phyloP scores from a whole-genome alignment of 73 alveolate genomes.

The Chromera velia region DNA sequence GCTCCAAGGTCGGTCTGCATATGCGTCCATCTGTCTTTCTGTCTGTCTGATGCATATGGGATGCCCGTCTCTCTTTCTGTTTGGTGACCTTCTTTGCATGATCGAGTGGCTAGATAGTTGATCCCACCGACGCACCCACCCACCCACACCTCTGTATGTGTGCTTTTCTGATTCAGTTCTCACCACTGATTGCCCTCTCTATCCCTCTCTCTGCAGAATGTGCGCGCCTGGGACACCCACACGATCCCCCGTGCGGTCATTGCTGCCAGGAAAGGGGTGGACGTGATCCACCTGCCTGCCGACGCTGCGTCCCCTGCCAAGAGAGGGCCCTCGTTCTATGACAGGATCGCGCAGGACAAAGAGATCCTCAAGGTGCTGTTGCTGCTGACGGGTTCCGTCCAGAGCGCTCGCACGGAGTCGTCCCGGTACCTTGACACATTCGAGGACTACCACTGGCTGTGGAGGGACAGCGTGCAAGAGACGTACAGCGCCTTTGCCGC shows the following conservation, averaged over 20 bases:
- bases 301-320: constrained; percentile 46
- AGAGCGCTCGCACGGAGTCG: constrained; percentile 77
- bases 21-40: too few species aligned
- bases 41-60: too few species aligned
- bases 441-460: constrained; percentile 92
- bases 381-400: constrained; percentile 96
- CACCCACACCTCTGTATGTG: too few species aligned
- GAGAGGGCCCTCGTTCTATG: constrained; percentile 95
- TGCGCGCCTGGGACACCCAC: not conserved
- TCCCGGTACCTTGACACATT: constrained; percentile 80
- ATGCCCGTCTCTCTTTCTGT: too few species aligned
- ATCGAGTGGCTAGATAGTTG: too few species aligned
- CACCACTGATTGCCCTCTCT: too few species aligned
- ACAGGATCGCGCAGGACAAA: constrained; percentile 97
- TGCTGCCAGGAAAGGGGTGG: constrained; percentile 42
- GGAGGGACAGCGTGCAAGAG: constrained; percentile 90
- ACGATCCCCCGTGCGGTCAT: too few species aligned
- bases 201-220: too few species aligned
- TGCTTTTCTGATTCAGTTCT: too few species aligned
- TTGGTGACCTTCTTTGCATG: too few species aligned
- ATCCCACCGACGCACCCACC: too few species aligned
- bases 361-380: constrained; percentile 98
- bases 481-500: constrained; percentile 76
- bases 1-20: constrained; percentile 93
- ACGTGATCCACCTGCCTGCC: constrained; percentile 26